Base-by-base conservation (phyloP, 345 rosid species). In the Lepidium sativum region DNA sequence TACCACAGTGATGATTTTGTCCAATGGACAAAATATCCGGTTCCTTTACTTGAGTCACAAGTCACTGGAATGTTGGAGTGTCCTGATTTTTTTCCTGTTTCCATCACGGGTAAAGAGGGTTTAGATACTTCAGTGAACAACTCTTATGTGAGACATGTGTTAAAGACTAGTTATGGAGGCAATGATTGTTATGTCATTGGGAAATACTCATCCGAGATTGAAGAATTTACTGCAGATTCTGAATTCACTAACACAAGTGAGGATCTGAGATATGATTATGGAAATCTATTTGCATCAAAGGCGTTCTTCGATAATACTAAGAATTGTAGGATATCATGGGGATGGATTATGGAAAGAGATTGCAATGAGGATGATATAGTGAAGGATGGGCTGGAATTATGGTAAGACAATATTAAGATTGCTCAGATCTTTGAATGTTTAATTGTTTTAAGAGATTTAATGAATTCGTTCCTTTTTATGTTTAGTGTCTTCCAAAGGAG, bases 331-430 rank as follows among this genome's bases (percentile, higher is more conserved):
- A 79, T 88, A 55, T 39, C 77, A 12, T 82, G 74, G 76, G 84
- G 78, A 34, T 86, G 88, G 90, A 78, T 78, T 2, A 68, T 75
- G 60, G 92, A 88, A 54, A 81, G 80, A 14, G 92, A 88, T 41
- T 78, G 77, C 55, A 42, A 6, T 7, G 70, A 81, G 35, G 85
- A 82, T 51, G 80, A 67, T 67, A 3, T 81, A 7, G 40, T 51
- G 17, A 80, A 74, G 92, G 90, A 51, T 88, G 92, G 87, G 70
- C 85, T 20, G 84, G 96, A 37, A 62, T 88, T 60, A 74, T 80
- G 85, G 88, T 82, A 62, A 25, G 29, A 0, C 29, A 25, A 25
- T 25, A 25, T 25, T 25, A 25, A 23, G 25, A 23, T 23, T 23
- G 25, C 25, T 23, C 25, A 23, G 25, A 25, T 25, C 29, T 25